phyloP scores from a whole-genome alignment of 1,139 yeast genomes.

The Saccharomycopsis hybrid region DNA sequence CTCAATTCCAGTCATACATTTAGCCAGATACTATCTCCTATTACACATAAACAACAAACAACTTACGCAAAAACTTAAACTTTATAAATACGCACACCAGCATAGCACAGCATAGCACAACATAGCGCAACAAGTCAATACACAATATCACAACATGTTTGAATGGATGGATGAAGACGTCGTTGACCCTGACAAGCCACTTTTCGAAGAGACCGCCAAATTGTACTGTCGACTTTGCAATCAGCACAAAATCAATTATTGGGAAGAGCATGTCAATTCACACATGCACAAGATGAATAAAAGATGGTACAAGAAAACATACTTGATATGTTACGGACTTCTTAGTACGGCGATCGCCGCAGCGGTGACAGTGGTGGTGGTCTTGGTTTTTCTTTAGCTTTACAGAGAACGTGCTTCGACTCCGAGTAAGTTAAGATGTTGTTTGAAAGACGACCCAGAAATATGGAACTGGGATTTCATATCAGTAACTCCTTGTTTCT shows the following conservation, averaged over 20 bases:
- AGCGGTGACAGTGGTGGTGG: not conserved
- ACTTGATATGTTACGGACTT: not conserved
- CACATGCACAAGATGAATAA: conserved; percentile 7
- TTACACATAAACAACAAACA: no score
- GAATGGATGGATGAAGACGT: conserved; percentile 17
- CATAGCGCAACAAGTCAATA: no score
- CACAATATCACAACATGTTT: not conserved
- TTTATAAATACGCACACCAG: no score
- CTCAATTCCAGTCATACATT: no score
- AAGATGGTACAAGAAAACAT: conserved; percentile 1
- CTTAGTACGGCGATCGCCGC: not conserved
- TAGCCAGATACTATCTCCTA: no score
- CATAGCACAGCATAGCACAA: no score
- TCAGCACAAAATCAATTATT: conserved; percentile 8
- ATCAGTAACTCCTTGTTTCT: no score
- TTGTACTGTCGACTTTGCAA: conserved; percentile 17
- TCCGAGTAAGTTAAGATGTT: no score
- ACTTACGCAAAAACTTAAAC: no score
- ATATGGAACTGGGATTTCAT: no score
- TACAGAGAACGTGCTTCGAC: no score
- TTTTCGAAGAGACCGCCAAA: conserved; percentile 14
- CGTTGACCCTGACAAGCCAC: conserved; percentile 13
- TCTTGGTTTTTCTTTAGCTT: not conserved
- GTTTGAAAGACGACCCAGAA: no score
- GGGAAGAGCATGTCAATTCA: conserved; percentile 13